Conservation (phyloP, 176 grass and related monocot species). For the Echinochloa phyllopogon region DNA sequence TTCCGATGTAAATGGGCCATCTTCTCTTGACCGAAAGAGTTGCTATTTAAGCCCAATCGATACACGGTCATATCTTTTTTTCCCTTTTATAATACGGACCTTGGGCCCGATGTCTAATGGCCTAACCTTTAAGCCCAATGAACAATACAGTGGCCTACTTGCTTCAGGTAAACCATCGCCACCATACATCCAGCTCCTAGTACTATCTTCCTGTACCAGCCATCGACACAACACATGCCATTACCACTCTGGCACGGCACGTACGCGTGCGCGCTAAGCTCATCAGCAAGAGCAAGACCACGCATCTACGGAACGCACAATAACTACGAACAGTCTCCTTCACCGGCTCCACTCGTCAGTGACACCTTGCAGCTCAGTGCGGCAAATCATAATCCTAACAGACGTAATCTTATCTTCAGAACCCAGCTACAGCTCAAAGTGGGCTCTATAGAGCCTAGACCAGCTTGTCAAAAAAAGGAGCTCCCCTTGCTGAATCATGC, state of each 20-base stretch:
- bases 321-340: background rate
- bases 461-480: conserved; percentile 23
- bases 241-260: conserved; percentile 36
- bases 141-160: background rate
- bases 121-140: conserved; percentile 3
- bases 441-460: background rate
- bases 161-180: background rate
- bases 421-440: background rate
- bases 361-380: background rate
- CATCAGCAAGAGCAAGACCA: background rate
- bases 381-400: background rate
- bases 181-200: background rate
- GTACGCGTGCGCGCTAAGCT: conserved; percentile 21
- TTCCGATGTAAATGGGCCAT: background rate
- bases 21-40: too few species aligned
- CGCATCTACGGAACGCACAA: conserved; percentile 25
- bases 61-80: too few species aligned
- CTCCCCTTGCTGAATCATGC: conserved; percentile 28
- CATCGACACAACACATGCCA: background rate
- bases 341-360: background rate
- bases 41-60: background rate
- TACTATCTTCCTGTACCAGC: background rate
- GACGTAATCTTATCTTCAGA: background rate
- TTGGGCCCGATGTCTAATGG: background rate
- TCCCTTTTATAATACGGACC: background rate